These are phyloP conservation scores for Yamadazyma buinensis DNA, from an alignment of 1,139 yeast genomes.

Conservation along the genomic window DNA sequence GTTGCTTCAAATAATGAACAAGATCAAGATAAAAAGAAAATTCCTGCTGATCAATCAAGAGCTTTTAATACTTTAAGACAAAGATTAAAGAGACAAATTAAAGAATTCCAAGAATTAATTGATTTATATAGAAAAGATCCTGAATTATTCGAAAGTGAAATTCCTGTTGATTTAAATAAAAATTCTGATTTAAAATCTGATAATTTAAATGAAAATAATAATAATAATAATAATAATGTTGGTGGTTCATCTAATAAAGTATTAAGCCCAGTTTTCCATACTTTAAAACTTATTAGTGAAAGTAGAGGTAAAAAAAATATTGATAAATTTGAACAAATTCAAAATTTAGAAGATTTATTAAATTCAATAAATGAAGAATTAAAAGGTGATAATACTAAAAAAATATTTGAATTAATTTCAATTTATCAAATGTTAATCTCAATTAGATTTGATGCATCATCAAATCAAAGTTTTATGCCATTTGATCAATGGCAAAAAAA, in stretches of 20 bases:
- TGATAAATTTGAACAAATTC: slow-evolving; percentile 77
- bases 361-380: slow-evolving; percentile 20
- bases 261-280: slow-evolving; percentile 59
- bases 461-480: slow-evolving; percentile 72
- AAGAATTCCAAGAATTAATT: slow-evolving; percentile 60
- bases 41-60: slow-evolving; percentile 80
- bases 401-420: slow-evolving; percentile 72
- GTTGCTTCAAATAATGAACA: slow-evolving; percentile 50
- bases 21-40: slow-evolving; percentile 52
- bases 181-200: too few species aligned
- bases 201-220: too few species aligned
- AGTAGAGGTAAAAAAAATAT: slow-evolving; percentile 95
- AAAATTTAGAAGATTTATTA: slow-evolving; percentile 62
- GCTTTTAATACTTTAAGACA: slow-evolving; percentile 88
- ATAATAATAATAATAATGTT: slow-evolving; percentile 12
- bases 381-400: slow-evolving; percentile 12
- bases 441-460: slow-evolving; percentile 76
- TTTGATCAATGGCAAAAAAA: slow-evolving; percentile 77
- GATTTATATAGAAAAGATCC: slow-evolving; percentile 67
- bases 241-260: slow-evolving; percentile 22
- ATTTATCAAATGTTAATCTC: slow-evolving; percentile 83
- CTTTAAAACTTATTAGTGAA: slow-evolving; percentile 74
- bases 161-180: slow-evolving; percentile 18
- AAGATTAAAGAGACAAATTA: slow-evolving; percentile 77
- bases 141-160: slow-evolving; percentile 62